phyloP scores from a whole-genome alignment of 257 asterid genomes.

The Cinchona pubescens region DNA sequence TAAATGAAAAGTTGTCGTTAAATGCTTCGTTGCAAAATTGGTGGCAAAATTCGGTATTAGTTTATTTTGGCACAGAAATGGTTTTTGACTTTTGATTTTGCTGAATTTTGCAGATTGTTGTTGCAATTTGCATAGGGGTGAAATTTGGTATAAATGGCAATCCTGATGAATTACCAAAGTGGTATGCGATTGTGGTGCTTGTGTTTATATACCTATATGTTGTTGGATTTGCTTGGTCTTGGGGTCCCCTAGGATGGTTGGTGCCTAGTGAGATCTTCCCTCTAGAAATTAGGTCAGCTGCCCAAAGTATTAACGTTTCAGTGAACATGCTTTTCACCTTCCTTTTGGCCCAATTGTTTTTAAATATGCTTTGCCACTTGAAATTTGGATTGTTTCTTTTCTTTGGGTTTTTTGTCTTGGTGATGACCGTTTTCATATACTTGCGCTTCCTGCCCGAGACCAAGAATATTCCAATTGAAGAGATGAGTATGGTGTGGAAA shows the following conservation, averaged over 20 bases:
- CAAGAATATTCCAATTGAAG: conserved; percentile 73
- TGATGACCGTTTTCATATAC: conserved; percentile 58
- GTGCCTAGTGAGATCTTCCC: conserved; percentile 90
- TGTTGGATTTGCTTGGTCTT: conserved; percentile 78
- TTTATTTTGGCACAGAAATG: not conserved
- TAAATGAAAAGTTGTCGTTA: too few species aligned
- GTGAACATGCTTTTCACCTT: conserved; percentile 81
- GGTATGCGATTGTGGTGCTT: conserved; percentile 71
- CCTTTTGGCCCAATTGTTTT: conserved; percentile 58
- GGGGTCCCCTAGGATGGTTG: conserved; percentile 92
- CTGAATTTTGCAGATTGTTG: conserved; percentile 35
- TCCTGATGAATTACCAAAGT: conserved; percentile 47
- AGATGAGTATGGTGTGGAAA: conserved; percentile 73
- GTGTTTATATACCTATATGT: conserved; percentile 66
- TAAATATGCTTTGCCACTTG: conserved; percentile 67
- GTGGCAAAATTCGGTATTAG: too few species aligned
- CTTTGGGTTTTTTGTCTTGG: conserved; percentile 52
- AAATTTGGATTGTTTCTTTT: conserved; percentile 76
- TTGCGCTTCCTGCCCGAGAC: conserved; percentile 83
- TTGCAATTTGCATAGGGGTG: conserved; percentile 50
- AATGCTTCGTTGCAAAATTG: too few species aligned
- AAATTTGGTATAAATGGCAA: conserved; percentile 63
- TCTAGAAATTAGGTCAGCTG: conserved; percentile 74
- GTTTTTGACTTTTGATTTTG: not conserved
- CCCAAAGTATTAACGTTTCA: conserved; percentile 65